Conservation (phyloP, 768 basidiomycete genomes). For the Lentinula detonsa region DNA sequence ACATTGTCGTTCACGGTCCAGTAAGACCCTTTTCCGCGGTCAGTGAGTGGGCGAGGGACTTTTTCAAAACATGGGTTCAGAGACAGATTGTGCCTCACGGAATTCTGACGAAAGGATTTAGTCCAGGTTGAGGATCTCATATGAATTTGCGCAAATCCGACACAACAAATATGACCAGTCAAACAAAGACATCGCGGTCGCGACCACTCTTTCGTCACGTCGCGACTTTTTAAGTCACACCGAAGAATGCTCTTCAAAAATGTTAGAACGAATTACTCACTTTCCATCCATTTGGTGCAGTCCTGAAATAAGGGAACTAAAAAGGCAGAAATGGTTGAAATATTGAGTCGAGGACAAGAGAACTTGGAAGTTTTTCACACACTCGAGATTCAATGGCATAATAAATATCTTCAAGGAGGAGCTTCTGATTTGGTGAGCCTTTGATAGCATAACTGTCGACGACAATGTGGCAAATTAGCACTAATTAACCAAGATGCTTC, state of each 20-base stretch:
- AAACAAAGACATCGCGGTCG: slow-evolving; percentile 63
- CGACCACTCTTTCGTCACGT: slow-evolving; percentile 17
- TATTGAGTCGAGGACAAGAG: slow-evolving; percentile 1
- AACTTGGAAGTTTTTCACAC: slow-evolving; percentile 22
- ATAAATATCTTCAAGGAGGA: slow-evolving; percentile 85
- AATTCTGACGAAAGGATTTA: slow-evolving; percentile 50
- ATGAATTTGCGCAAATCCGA: slow-evolving; percentile 22
- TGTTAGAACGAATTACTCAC: slow-evolving; percentile 37
- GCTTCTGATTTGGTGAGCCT: slow-evolving; percentile 81
- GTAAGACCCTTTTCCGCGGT: slow-evolving; percentile 86
- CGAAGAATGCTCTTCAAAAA: background rate
- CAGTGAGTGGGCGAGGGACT: slow-evolving; percentile 85
- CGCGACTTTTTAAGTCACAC: background rate
- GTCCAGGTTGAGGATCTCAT: slow-evolving; percentile 4
- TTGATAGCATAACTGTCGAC: slow-evolving; percentile 77
- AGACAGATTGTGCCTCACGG: slow-evolving; percentile 86
- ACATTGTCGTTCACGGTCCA: slow-evolving; percentile 92
- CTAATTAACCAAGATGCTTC: slow-evolving; percentile 3
- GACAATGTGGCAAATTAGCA: slow-evolving; percentile 10
- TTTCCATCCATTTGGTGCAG: slow-evolving; percentile 89
- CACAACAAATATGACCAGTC: slow-evolving; percentile 59
- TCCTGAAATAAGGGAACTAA: slow-evolving; percentile 86
- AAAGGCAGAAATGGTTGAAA: slow-evolving; percentile 11
- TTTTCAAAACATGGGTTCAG: slow-evolving; percentile 91
- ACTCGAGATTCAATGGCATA: slow-evolving; percentile 88